A percentile compares a stretch with the other conserved stretches of the same genome.
Evolutionary conservation across 768 basidiomycete genomes (phyloP).

Genomic region (Suillus subalutaceus): DNA sequence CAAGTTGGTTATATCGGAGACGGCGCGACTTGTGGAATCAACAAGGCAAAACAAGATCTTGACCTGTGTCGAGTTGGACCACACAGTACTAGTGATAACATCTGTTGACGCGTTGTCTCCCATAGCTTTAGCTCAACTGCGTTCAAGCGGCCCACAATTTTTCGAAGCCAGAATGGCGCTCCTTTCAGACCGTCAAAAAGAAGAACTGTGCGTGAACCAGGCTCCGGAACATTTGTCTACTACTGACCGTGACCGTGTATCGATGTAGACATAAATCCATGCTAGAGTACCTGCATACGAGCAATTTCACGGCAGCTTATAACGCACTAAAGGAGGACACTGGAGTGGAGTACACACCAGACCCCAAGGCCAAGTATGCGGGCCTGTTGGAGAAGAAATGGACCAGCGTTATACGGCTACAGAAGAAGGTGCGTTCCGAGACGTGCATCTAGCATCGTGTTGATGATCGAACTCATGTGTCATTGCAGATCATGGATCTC

Average conservation of each 20-base stretch:
- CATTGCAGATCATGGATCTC: slow-evolving; percentile 86
- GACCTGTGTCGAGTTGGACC: slow-evolving; percentile 10
- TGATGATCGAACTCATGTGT: slow-evolving; percentile 15
- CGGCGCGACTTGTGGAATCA: slow-evolving; percentile 16
- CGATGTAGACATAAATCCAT: slow-evolving; percentile 72
- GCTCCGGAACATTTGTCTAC: slow-evolving; percentile 15
- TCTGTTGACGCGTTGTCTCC: slow-evolving; percentile 19
- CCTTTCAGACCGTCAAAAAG: slow-evolving; percentile 49
- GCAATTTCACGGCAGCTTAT: slow-evolving; percentile 64
- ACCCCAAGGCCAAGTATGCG: slow-evolving; percentile 84
- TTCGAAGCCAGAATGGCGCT: slow-evolving; percentile 37
- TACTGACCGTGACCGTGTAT: slow-evolving; percentile 16
- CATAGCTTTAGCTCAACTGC: slow-evolving; percentile 7
- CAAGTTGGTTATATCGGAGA: background rate
- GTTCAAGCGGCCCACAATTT: slow-evolving; percentile 15
- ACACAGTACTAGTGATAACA: slow-evolving; percentile 13
- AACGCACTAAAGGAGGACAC: slow-evolving; percentile 59
- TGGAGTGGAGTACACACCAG: slow-evolving; percentile 68
- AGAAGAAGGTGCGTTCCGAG: slow-evolving; percentile 75
- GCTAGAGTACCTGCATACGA: slow-evolving; percentile 74
- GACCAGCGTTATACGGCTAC: slow-evolving; percentile 93
- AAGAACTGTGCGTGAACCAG: slow-evolving; percentile 45
- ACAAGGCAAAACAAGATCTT: slow-evolving; percentile 37
- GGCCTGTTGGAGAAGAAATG: slow-evolving; percentile 97
- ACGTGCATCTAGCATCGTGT: slow-evolving; percentile 14